These are phyloP conservation scores for Linderniella brevidens DNA, from an alignment of 257 asterid genomes.

Conservation along the genomic window DNA sequence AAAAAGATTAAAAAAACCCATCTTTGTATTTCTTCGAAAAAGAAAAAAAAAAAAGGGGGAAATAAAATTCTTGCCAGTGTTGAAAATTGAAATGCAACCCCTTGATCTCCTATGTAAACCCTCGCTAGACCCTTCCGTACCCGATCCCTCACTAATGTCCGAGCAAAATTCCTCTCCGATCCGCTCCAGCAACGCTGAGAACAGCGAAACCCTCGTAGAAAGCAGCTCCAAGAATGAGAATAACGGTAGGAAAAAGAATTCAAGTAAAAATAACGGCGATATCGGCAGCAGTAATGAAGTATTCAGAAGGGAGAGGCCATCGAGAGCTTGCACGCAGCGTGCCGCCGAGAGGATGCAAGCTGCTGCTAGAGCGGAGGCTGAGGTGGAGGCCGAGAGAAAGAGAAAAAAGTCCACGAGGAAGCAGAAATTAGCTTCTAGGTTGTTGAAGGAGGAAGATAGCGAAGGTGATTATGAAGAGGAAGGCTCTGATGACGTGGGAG, in stretches of 20 bases:
- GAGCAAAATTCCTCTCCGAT: conserved; percentile 5
- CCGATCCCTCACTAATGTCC: conserved; percentile 3
- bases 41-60: too few relatives aligned
- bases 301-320: conserved; percentile 75
- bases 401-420: conserved; percentile 38
- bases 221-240: conserved; percentile 14
- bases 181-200: not conserved
- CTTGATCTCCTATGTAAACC: conserved; percentile 14
- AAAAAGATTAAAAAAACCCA: too few relatives aligned
- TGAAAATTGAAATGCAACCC: conserved; percentile 15
- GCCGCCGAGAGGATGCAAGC: conserved; percentile 82
- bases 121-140: conserved; percentile 2
- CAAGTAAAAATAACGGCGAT: conserved; percentile 13
- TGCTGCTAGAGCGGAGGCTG: conserved; percentile 77
- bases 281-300: conserved; percentile 20
- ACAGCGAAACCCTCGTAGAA: conserved; percentile 11
- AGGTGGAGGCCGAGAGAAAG: conserved; percentile 38
- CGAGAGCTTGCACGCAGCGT: conserved; percentile 92
- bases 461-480: conserved; percentile 21
- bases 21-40: too few relatives aligned
- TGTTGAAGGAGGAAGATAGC: conserved; percentile 48
- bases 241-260: conserved; percentile 8
- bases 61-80: not conserved
- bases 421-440: conserved; percentile 35
- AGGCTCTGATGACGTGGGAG: conserved; percentile 16